phyloP scores from a whole-genome alignment of 805 yeast species.

The Hyphopichia homilentoma region DNA sequence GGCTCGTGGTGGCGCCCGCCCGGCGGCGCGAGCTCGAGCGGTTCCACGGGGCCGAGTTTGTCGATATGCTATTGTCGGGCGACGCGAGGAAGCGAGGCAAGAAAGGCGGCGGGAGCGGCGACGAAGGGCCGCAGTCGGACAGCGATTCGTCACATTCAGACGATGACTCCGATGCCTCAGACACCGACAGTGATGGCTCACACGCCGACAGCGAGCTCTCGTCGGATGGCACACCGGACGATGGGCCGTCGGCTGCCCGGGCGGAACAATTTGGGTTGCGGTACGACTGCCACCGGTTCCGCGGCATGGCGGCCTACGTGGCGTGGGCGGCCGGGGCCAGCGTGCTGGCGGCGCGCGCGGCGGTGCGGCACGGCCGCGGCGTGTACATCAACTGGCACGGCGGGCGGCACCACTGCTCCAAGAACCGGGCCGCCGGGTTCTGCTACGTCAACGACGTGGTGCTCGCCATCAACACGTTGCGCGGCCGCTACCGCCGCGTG shows the following conservation, averaged over 20 bases:
- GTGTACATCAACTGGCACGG: conserved; percentile 73
- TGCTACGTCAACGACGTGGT: conserved; percentile 73
- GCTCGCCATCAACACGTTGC: conserved; percentile 47
- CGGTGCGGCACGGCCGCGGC: conserved; percentile 18
- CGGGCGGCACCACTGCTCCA: conserved; percentile 69
- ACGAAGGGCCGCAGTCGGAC: background rate
- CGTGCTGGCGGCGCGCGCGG: conserved; percentile 42
- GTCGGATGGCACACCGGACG: conserved; percentile 2
- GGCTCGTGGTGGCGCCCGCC: conserved; percentile 18
- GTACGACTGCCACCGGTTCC: conserved; percentile 65
- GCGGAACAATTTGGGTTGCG: conserved; percentile 43
- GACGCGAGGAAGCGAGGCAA: too few species aligned
- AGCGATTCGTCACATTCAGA: conserved; percentile 2
- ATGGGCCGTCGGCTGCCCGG: conserved; percentile 6
- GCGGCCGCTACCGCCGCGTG: conserved; percentile 44
- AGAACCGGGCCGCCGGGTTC: conserved; percentile 58
- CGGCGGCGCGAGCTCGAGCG: conserved; percentile 39
- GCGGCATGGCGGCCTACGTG: conserved; percentile 48
- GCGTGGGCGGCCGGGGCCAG: conserved; percentile 54
- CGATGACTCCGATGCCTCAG: background rate
- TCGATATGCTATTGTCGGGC: conserved; percentile 32
- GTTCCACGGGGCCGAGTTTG: conserved; percentile 48
- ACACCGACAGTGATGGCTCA: background rate
- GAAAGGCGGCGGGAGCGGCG: too few species aligned
- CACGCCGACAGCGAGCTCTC: background rate